Conservation (phyloP, 768 basidiomycete genomes). For the Russula vinacea region DNA sequence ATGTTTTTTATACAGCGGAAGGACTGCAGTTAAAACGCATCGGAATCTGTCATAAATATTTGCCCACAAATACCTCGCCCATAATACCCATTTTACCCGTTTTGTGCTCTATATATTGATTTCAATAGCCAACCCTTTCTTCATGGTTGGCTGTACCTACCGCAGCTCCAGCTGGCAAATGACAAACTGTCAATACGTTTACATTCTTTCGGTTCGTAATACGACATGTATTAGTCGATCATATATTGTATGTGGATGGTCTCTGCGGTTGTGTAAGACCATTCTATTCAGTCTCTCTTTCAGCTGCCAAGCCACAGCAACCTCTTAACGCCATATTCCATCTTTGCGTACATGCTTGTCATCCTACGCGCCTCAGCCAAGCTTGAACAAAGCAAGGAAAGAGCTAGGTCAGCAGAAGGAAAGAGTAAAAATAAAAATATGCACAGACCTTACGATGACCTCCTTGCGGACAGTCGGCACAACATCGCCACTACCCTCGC, state of each 20-base stretch:
- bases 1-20: not conserved
- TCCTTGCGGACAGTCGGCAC: constrained; percentile 53
- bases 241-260: constrained; percentile 5
- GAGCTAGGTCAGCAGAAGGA: not conserved
- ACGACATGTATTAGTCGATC: constrained; percentile 13
- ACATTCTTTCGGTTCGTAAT: not conserved
- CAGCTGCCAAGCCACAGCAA: constrained; percentile 82
- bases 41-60: not conserved
- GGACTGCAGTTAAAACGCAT: not conserved
- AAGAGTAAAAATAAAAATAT: constrained; percentile 23
- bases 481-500: constrained; percentile 26
- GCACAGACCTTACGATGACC: constrained; percentile 75
- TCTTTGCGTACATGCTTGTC: constrained; percentile 85
- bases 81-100: not conserved
- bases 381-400: constrained; percentile 40
- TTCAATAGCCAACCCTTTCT: not conserved
- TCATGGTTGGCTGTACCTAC: not conserved
- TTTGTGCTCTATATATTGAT: constrained; percentile 21
- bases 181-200: not conserved
- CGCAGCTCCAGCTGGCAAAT: not conserved
- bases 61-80: not conserved
- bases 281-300: constrained; percentile 3
- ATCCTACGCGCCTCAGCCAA: constrained; percentile 78
- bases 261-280: not conserved
- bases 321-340: constrained; percentile 92